These are phyloP conservation scores for Paramyrothecium roridum DNA, from an alignment of 2,329 filamentous ascomycete genomes.

Conservation along the genomic window DNA sequence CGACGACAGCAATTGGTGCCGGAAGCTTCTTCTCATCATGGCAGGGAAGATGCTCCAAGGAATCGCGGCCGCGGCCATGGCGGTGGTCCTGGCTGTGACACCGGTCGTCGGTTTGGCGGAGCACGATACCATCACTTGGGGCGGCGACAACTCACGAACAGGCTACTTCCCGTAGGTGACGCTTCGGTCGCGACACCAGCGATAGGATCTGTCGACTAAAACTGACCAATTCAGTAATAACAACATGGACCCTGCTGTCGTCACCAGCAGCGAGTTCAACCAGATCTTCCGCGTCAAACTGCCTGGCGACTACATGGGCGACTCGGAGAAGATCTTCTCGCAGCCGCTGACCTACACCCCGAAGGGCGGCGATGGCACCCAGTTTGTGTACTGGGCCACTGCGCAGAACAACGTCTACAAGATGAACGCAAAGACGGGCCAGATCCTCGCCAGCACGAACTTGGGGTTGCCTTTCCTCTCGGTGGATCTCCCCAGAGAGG, in stretches of 20 bases:
- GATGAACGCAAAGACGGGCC: slow-evolving; percentile 2
- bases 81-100: neutral
- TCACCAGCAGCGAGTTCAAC: neutral
- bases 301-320: neutral
- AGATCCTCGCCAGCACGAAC: slow-evolving; percentile 1
- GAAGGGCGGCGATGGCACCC: slow-evolving; percentile 2
- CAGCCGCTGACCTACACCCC: slow-evolving; percentile 3
- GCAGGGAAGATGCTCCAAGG: neutral
- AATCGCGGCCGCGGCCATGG: neutral
- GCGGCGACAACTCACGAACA: neutral
- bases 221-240: slow-evolving; percentile 2
- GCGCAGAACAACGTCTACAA: slow-evolving; percentile 3
- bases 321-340: slow-evolving; percentile 1
- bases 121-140: slow-evolving; percentile 1
- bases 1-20: neutral
- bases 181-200: neutral
- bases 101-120: neutral
- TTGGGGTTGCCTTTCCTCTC: slow-evolving; percentile 1
- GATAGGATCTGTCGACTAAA: neutral
- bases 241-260: slow-evolving; percentile 2
- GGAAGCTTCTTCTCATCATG: neutral
- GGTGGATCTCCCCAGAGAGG: neutral
- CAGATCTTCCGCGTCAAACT: neutral
- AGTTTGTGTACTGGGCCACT: slow-evolving; percentile 2
- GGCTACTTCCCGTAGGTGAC: slow-evolving; percentile 2